A percentile compares a stretch with the other conserved stretches of the same genome.
Evolutionary conservation across 2,329 filamentous ascomycete species (phyloP).

Genomic region (Cercospora janseana): DNA sequence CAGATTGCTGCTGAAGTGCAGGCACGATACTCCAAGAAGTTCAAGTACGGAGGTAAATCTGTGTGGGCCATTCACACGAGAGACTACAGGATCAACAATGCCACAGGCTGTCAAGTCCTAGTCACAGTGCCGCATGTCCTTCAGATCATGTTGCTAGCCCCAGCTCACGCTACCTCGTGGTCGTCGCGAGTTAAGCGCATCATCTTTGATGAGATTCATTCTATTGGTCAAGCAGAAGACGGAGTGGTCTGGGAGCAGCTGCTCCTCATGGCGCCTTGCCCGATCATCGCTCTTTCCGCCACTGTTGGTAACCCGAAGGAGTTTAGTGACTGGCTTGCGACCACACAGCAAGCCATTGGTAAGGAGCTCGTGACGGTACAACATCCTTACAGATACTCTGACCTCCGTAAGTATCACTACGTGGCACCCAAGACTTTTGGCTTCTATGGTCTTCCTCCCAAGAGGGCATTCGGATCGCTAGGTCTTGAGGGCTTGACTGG

Average conservation of each 20-base stretch:
- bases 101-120: conserved; percentile 68
- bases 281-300: conserved; percentile 75
- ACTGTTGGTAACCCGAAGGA: conserved; percentile 73
- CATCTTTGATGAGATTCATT: conserved; percentile 81
- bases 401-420: conserved; percentile 73
- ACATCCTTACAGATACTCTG: conserved; percentile 69
- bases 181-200: conserved; percentile 67
- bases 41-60: conserved; percentile 60
- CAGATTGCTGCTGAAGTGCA: conserved; percentile 79
- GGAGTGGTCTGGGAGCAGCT: conserved; percentile 78
- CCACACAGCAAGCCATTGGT: conserved; percentile 62
- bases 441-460: conserved; percentile 55
- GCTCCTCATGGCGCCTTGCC: conserved; percentile 69
- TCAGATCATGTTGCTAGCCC: conserved; percentile 71
- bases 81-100: conserved; percentile 72
- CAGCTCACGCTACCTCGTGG: conserved; percentile 66
- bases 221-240: conserved; percentile 73
- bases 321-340: conserved; percentile 66
- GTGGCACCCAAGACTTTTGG: conserved; percentile 48
- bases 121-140: conserved; percentile 77
- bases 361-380: conserved; percentile 66
- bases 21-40: conserved; percentile 68
- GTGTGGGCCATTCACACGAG: conserved; percentile 78
- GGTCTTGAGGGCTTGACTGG: conserved; percentile 51
- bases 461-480: conserved; percentile 42